These are phyloP conservation scores for Geotrichum ghanense DNA, from an alignment of 805 yeast genomes.

Conservation along the genomic window DNA sequence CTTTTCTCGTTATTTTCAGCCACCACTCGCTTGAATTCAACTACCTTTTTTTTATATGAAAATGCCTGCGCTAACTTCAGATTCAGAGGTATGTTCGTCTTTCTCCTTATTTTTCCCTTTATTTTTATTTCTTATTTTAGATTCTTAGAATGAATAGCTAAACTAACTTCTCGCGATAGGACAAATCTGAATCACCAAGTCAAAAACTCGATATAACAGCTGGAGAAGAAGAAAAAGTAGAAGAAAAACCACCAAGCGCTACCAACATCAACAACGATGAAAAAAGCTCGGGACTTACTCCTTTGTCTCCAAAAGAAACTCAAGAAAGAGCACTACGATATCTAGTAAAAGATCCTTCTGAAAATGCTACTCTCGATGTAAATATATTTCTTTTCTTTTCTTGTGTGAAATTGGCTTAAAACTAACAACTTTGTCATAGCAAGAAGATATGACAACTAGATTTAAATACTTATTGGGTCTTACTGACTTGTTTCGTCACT, in stretches of 20 bases:
- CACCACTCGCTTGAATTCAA: too few relatives aligned
- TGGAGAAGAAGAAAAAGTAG: neutral
- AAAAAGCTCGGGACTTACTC: neutral
- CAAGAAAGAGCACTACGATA: constrained; percentile 3
- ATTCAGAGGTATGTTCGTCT: constrained; percentile 2
- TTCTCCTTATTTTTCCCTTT: neutral
- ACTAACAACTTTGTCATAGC: neutral
- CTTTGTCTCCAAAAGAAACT: constrained; percentile 1
- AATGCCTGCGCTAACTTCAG: neutral
- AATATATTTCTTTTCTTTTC: neutral
- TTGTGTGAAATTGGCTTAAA: too few relatives aligned
- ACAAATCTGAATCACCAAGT: neutral
- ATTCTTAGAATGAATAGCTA: too few relatives aligned
- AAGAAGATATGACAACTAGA: constrained; percentile 54
- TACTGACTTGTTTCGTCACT: constrained; percentile 77
- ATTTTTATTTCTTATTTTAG: neutral
- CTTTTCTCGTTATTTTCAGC: too few relatives aligned
- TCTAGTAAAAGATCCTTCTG: neutral
- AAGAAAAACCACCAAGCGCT: neutral
- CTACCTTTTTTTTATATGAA: neutral
- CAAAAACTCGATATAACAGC: neutral
- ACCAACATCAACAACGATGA: neutral
- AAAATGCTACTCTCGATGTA: constrained; percentile 5
- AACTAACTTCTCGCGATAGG: constrained; percentile 1
- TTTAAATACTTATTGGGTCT: constrained; percentile 69